Evolutionary conservation across 2,329 filamentous ascomycete genomes (phyloP).

Genomic region (Pyrenophora graminea): DNA sequence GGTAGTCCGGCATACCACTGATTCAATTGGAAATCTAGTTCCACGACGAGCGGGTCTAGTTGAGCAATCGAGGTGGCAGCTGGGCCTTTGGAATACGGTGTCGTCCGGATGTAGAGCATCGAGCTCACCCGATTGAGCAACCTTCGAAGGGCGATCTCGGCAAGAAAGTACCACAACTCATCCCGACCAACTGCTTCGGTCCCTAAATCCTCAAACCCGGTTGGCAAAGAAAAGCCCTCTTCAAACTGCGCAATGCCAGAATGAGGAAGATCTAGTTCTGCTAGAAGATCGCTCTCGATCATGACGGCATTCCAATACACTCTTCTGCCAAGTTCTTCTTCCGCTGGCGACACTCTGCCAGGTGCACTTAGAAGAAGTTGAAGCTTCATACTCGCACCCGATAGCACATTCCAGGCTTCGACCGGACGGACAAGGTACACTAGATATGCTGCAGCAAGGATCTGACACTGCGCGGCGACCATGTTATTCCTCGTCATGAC

Average conservation of each 20-base stretch:
- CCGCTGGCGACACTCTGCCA: conserved; percentile 69
- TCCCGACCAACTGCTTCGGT: conserved; percentile 71
- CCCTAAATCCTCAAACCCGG: conserved; percentile 72
- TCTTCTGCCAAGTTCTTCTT: conserved; percentile 73
- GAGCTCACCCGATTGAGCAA: conserved; percentile 79
- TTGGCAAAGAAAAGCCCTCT: conserved; percentile 76
- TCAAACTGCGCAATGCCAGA: conserved; percentile 83
- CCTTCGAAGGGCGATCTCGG: conserved; percentile 77
- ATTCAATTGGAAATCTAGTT: conserved; percentile 79
- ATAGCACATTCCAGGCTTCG: conserved; percentile 81
- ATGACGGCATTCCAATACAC: conserved; percentile 85
- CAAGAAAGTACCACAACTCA: conserved; percentile 84
- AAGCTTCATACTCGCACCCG: conserved; percentile 78
- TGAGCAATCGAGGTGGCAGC: conserved; percentile 69
- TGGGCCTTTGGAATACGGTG: conserved; percentile 40
- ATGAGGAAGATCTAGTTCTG: conserved; percentile 79
- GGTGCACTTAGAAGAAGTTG: conserved; percentile 77
- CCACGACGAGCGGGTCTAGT: conserved; percentile 75
- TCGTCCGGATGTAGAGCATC: conserved; percentile 74
- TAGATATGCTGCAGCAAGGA: conserved; percentile 78
- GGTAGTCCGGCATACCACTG: conserved; percentile 86
- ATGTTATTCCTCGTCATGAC: conserved; percentile 82
- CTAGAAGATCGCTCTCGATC: conserved; percentile 77
- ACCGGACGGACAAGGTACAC: conserved; percentile 82
- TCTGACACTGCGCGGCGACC: conserved; percentile 76